These are phyloP conservation scores for Xylariaceae sp. DNA, from an alignment of 2,329 filamentous ascomycete species.

Conservation along the genomic window DNA sequence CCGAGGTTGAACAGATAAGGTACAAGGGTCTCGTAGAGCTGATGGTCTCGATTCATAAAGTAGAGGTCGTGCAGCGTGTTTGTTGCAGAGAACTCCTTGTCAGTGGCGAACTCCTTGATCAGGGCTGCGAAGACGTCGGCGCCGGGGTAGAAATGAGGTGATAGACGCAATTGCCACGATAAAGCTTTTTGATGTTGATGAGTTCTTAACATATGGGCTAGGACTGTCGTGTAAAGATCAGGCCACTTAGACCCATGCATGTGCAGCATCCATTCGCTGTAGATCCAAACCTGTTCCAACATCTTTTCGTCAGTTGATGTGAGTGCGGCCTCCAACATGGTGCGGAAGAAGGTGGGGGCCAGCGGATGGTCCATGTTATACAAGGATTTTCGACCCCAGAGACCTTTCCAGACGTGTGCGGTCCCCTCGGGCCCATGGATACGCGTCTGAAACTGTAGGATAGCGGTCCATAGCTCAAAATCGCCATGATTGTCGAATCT, in stretches of 20 bases:
- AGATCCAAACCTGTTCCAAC: slow-evolving; percentile 36
- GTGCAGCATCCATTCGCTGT: slow-evolving; percentile 43
- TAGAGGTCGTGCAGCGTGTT: slow-evolving; percentile 46
- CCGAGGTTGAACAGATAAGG: slow-evolving; percentile 50
- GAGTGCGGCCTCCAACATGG: slow-evolving; percentile 35
- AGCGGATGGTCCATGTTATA: slow-evolving; percentile 25
- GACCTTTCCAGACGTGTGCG: slow-evolving; percentile 28
- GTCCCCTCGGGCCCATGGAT: slow-evolving; percentile 29
- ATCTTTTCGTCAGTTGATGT: slow-evolving; percentile 28
- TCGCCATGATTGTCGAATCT: slow-evolving; percentile 26
- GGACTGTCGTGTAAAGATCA: slow-evolving; percentile 45
- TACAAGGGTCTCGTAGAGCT: slow-evolving; percentile 51
- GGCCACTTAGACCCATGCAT: slow-evolving; percentile 46
- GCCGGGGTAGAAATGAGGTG: slow-evolving; percentile 41
- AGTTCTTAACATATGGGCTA: slow-evolving; percentile 43
- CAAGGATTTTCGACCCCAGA: slow-evolving; percentile 33
- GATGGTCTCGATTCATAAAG: slow-evolving; percentile 39
- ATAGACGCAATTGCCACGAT: slow-evolving; percentile 48
- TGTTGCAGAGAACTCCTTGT: slow-evolving; percentile 37
- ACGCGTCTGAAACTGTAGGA: slow-evolving; percentile 32
- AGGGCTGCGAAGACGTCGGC: slow-evolving; percentile 41
- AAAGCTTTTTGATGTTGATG: slow-evolving; percentile 38
- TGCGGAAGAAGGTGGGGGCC: slow-evolving; percentile 29
- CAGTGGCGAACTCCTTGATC: slow-evolving; percentile 39
- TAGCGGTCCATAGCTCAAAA: slow-evolving; percentile 30